Evolutionary conservation across 78 protist genomes (phyloP).

Genomic region (Parvularia atlantis): DNA sequence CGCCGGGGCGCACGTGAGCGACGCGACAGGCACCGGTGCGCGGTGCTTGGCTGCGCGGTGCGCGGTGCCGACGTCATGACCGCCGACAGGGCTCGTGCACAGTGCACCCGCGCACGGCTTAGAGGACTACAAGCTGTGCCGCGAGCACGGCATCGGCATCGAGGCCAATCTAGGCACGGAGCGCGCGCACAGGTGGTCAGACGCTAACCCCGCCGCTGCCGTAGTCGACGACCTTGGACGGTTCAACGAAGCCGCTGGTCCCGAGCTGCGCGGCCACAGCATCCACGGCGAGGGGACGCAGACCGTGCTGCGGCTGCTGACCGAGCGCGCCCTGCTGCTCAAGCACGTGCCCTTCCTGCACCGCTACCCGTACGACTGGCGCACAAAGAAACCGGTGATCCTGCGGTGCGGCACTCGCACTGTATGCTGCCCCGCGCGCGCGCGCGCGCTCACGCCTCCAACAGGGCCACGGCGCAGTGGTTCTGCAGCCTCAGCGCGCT

Average conservation of each 20-base stretch:
- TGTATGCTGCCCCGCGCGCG: no score
- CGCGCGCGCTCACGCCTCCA: not conserved
- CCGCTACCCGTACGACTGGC: constrained; percentile 90
- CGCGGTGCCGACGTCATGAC: no score
- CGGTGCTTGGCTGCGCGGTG: no score
- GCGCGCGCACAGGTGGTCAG: no score
- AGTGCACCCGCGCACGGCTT: constrained; percentile 92
- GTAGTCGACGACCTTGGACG: constrained; percentile 56
- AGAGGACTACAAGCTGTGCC: constrained; percentile 61
- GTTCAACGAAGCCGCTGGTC: constrained; percentile 33
- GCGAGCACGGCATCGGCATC: not conserved
- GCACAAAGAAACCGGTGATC: constrained; percentile 83
- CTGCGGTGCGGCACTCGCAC: no score
- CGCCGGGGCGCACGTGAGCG: constrained; percentile 1
- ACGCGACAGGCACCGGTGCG: constrained; percentile 77
- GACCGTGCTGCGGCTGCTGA: constrained; percentile 30
- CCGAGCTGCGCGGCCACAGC: constrained; percentile 37
- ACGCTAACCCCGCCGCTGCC: not conserved
- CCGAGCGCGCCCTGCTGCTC: constrained; percentile 4
- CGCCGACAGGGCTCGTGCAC: constrained; percentile 88
- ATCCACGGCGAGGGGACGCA: constrained; percentile 55
- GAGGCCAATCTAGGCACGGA: not conserved
- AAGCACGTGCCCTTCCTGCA: constrained; percentile 52
- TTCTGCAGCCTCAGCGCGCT: constrained; percentile 38
- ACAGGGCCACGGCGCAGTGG: constrained; percentile 71